Evolutionary conservation across 441 rosid species (phyloP).

Genomic region (Theobroma grandiflorum): DNA sequence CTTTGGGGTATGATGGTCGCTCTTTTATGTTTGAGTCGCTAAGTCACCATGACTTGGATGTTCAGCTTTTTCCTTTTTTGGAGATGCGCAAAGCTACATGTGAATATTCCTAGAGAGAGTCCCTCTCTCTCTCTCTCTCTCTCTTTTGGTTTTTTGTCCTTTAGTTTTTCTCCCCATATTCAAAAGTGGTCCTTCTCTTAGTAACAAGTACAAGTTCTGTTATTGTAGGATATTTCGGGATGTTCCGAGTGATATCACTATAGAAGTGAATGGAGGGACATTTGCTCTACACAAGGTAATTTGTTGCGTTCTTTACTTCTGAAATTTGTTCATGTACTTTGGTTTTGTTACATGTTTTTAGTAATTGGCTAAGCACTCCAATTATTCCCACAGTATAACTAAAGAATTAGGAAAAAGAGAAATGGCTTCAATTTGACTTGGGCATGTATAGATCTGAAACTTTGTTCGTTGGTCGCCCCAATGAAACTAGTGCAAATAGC

Average conservation of each 20-base stretch:
- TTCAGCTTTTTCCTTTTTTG: not conserved
- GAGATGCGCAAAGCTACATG: not conserved
- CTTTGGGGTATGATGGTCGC: not conserved
- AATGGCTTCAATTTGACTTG: constrained; percentile 1
- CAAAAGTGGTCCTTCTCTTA: constrained; percentile 13
- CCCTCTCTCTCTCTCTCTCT: not conserved
- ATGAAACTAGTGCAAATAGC: not conserved
- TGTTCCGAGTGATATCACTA: constrained; percentile 90
- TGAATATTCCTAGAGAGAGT: not conserved
- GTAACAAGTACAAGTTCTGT: not conserved
- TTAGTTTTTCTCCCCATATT: not conserved
- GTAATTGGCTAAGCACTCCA: not conserved
- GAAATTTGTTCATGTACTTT: not conserved
- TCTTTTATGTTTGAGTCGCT: constrained; percentile 12
- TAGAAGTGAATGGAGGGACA: constrained; percentile 80
- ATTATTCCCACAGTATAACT: not conserved
- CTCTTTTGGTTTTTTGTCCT: not conserved
- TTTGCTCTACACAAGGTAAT: constrained; percentile 90
- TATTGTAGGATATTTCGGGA: constrained; percentile 88
- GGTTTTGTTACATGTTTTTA: not conserved
- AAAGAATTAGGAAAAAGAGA: not conserved
- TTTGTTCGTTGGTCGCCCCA: not conserved
- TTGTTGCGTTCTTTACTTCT: constrained; percentile 11
- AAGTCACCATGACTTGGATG: not conserved
- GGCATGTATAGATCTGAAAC: not conserved